Base-by-base conservation (phyloP, 345 rosid species). In the Hibiscus tridactylites region DNA sequence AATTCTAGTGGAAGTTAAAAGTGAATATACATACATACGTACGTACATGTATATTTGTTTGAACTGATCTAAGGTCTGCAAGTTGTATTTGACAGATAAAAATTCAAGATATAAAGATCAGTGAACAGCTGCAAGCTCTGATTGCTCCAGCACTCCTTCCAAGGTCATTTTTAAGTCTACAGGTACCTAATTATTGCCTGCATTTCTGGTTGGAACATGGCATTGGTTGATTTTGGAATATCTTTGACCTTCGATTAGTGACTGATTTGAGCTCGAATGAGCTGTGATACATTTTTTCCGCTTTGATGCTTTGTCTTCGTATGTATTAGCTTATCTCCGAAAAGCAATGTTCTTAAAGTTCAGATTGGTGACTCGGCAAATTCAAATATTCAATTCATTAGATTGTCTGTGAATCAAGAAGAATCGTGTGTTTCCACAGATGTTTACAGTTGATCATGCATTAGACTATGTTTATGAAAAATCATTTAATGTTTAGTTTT, bases 121-220 rank as follows among this genome's bases (percentile, higher is more conserved):
- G 85, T 68, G 91, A 87, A 69, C 84, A 86, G 77, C 72, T 91
- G 78, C 97, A 91, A 85, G 85, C 90, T 78, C 74, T 91, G 28
- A 85, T 91, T 37, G 88, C 96, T 84, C 98, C 97, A 64, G 98
- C 98, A 5, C 21, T 94, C 66, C 81, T 91, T 29, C 97, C 97
- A 4, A 87, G 97, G 49, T 85, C 94, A 44, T 89, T 87, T 71
- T 61, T 90, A 68, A 93, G 83, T 82, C 84, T 93, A 61, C 96
- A 91, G 92, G 97, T 91, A 50, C 69, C 11, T 61, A 47, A 46
- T 42, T 33, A 17, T 65, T 52, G 49, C 47, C 19, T 16, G 39
- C 42, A 17, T 71, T 37, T 56, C 37, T 31, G 16, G 37, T 67
- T 54, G 28, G 37, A 15, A 2, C 47, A 44, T 44, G 47, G 12